phyloP scores from a whole-genome alignment of 352 stramenopile genomes.

The Phytophthora niederhauseri region DNA sequence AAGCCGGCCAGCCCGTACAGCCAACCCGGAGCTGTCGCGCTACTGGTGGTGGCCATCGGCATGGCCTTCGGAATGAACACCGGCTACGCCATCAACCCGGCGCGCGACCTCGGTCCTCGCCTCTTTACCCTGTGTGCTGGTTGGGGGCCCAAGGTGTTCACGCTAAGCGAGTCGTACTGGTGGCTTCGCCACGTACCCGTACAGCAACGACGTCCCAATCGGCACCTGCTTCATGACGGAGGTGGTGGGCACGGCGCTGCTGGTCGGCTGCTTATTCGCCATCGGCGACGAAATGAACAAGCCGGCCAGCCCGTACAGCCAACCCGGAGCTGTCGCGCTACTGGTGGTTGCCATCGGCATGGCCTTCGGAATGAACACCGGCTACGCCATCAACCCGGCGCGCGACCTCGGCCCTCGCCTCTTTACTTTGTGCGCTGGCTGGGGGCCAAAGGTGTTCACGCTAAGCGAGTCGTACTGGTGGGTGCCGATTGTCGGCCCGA shows the following conservation, averaged over 20 bases:
- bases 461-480: conserved; percentile 56
- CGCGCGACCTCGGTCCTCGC: conserved; percentile 50
- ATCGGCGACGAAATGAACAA: conserved; percentile 63
- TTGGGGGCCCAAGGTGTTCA: conserved; percentile 49
- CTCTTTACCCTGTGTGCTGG: conserved; percentile 49
- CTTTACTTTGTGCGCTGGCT: conserved; percentile 46
- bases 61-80: conserved; percentile 79
- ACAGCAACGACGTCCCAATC: conserved; percentile 42
- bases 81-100: conserved; percentile 72
- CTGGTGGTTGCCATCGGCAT: conserved; percentile 67
- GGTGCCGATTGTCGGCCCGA: conserved; percentile 51
- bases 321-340: conserved; percentile 49
- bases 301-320: conserved; percentile 45
- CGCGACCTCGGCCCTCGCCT: conserved; percentile 52
- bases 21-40: conserved; percentile 46
- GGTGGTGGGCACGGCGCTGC: conserved; percentile 59
- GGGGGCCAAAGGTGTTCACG: conserved; percentile 47
- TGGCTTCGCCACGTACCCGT: conserved; percentile 66
- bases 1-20: conserved; percentile 49
- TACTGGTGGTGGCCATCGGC: conserved; percentile 60
- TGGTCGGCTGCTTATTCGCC: conserved; percentile 58
- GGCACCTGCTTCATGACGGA: conserved; percentile 66
- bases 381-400: conserved; percentile 72
- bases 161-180: conserved; percentile 30
- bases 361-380: conserved; percentile 72